Percentiles rank a stretch among this genome's conserved stretches.
Evolutionary conservation across 441 rosid species (phyloP).

Genomic region (Sinapis alba): DNA sequence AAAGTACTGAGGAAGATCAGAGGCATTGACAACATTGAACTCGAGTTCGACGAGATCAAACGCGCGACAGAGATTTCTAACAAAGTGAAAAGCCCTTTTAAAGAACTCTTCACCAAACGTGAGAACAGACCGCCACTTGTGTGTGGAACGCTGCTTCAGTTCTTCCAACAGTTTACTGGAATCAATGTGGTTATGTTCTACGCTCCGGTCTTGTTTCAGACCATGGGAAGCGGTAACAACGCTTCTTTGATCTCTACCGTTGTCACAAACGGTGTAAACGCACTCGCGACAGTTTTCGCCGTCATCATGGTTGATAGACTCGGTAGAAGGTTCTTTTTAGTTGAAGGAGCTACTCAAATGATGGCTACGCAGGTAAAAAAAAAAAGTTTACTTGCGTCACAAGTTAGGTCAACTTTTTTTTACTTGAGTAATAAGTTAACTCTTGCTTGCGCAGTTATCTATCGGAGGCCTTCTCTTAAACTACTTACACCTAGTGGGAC

Average conservation of each 20-base stretch:
- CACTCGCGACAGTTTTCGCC: slow-evolving; percentile 50
- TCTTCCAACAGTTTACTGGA: slow-evolving; percentile 86
- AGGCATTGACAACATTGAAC: slow-evolving; percentile 51
- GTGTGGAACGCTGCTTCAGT: slow-evolving; percentile 54
- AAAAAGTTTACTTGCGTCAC: not conserved
- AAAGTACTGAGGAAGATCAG: slow-evolving; percentile 54
- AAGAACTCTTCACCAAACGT: slow-evolving; percentile 38
- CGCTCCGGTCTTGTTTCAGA: slow-evolving; percentile 78
- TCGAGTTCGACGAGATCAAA: slow-evolving; percentile 54
- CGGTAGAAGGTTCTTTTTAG: slow-evolving; percentile 57
- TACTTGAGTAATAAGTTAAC: slow-evolving; percentile 13
- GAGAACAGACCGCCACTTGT: slow-evolving; percentile 57
- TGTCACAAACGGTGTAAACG: slow-evolving; percentile 59
- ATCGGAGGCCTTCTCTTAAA: slow-evolving; percentile 48
- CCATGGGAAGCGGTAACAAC: slow-evolving; percentile 61
- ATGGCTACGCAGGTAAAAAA: slow-evolving; percentile 50
- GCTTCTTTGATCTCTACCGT: slow-evolving; percentile 68
- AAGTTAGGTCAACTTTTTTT: not conserved
- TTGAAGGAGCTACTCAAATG: slow-evolving; percentile 58
- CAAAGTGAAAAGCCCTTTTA: slow-evolving; percentile 48
- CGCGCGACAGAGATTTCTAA: slow-evolving; percentile 56
- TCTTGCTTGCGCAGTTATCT: not conserved
- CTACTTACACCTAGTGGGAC: slow-evolving; percentile 44
- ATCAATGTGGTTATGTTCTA: slow-evolving; percentile 76
- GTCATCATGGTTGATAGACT: slow-evolving; percentile 48